Evolutionary conservation across 1,284 basidiomycete genomes (phyloP), one percentile per base, ranked within the genome.

Genomic region (Ganoderma lingzhi): DNA sequence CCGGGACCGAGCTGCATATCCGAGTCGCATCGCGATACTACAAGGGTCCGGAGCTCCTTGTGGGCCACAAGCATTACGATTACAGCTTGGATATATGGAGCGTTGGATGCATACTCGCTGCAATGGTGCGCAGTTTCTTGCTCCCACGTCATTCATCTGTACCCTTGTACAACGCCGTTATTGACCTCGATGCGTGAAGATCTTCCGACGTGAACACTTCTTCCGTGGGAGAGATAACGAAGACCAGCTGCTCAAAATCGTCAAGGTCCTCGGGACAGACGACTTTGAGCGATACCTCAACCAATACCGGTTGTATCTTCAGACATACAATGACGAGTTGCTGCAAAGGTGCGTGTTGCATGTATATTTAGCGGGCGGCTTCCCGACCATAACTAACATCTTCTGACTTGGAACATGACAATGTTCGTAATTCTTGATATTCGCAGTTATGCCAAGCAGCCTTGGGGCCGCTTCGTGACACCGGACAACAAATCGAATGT

Each of bases 171-270:
- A 15, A 37, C 48, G 37, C 48, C 59, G n/a, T 48, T 48, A 37
- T 28, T 15, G 45, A 62, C 59, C 58, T 15, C 23, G 30, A 41
- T 28, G 51, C 32, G 42, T n/a, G 15, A 73, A 91, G 90, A 90
- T 95, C 75, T 96, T 96, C 84, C 89, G 92, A 66, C 93, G 91
- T 79, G 95, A 96, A 76, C 94, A 95, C 72, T 95, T 96, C 82
- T 96, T 97, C 85, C 93, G 94, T 72, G 95, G 95, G 10, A 89
- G 92, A 70, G 94, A 96, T 81, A 96, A 96, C 77, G 92, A 94
- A 72, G 95, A 97, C 79, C 95, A 97, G 79, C 84, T 97, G 61
- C 89, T 96, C 75, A 95, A 93, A 82, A 96, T 96, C 69, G 84
- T 94, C 76, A 93, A 93, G 77, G 92, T 94, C n/a, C 86, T 97